Conservation (phyloP, 108 stramenopile species). For the Aurantiochytrium sp. region DNA sequence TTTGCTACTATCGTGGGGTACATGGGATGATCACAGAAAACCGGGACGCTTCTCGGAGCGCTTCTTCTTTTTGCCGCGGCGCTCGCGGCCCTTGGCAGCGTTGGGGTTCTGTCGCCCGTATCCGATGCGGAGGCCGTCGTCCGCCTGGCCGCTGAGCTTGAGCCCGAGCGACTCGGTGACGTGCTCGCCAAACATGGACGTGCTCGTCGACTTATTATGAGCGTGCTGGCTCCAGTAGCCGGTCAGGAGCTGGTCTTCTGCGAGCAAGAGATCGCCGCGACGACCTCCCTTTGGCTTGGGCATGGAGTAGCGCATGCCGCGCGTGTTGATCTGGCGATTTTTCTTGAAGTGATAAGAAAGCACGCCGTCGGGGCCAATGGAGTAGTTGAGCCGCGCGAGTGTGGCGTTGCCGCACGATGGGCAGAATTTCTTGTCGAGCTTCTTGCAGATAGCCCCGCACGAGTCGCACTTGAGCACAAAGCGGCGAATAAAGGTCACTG, state of each 20-base stretch:
- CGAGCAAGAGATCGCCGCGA: slow-evolving; percentile 83
- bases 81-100: slow-evolving; percentile 79
- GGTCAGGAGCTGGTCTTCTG: slow-evolving; percentile 89
- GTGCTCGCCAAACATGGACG: slow-evolving; percentile 80
- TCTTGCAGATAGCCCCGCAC: slow-evolving; percentile 62
- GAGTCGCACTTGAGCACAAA: slow-evolving; percentile 93
- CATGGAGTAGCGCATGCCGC: slow-evolving; percentile 87
- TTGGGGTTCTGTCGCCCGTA: slow-evolving; percentile 85
- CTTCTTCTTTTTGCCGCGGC: slow-evolving; percentile 84
- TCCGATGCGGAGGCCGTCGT: slow-evolving; percentile 64
- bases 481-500: slow-evolving; percentile 71
- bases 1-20: too few species aligned
- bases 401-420: slow-evolving; percentile 79
- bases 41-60: slow-evolving; percentile 10
- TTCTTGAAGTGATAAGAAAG: slow-evolving; percentile 78
- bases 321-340: slow-evolving; percentile 59
- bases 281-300: slow-evolving; percentile 77
- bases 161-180: slow-evolving; percentile 75
- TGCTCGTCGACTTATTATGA: slow-evolving; percentile 59
- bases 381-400: slow-evolving; percentile 54
- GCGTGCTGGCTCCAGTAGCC: slow-evolving; percentile 95
- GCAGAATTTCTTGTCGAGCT: slow-evolving; percentile 75
- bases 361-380: slow-evolving; percentile 32
- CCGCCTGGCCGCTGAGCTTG: slow-evolving; percentile 55
- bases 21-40: background rate